These are phyloP conservation scores for Taiwanofungus camphoratus DNA, from an alignment of 1,284 basidiomycete genomes.

Conservation along the genomic window DNA sequence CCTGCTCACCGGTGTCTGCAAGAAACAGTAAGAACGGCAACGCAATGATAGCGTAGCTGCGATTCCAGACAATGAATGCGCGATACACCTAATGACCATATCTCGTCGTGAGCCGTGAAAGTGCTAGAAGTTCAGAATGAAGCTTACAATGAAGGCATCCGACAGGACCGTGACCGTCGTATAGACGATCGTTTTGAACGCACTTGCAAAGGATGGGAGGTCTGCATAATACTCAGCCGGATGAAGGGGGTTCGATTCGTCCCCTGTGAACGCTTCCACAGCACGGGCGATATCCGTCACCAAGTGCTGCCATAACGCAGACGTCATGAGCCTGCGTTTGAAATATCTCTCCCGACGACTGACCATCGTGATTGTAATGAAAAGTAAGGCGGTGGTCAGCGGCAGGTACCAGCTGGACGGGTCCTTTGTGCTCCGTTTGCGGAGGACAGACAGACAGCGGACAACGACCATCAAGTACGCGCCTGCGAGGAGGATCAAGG, in stretches of 20 bases:
- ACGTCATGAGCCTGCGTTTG: not conserved
- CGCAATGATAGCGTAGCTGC: not conserved
- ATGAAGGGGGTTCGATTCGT: too few species aligned
- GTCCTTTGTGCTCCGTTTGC: not conserved
- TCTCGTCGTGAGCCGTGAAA: not conserved
- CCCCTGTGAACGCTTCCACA: not conserved
- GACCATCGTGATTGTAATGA: not conserved
- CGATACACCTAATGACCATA: not conserved
- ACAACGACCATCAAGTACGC: not conserved
- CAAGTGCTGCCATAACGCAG: not conserved
- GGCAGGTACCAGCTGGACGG: not conserved
- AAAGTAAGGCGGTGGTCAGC: not conserved
- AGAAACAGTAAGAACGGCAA: not conserved
- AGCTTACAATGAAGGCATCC: not conserved
- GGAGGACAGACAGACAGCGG: not conserved
- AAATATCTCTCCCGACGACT: not conserved
- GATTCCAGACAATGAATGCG: not conserved
- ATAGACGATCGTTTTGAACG: not conserved
- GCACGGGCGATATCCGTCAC: not conserved
- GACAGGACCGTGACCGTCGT: not conserved
- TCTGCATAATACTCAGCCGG: not conserved
- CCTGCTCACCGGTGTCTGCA: not conserved
- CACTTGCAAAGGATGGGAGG: not conserved
- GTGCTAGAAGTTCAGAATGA: not conserved
- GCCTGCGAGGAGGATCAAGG: not conserved